Percentiles rank a stretch among this genome's conserved stretches.
Evolutionary conservation across 495 filamentous ascomycete genomes (phyloP).

Genomic region (Letharia lupina): DNA sequence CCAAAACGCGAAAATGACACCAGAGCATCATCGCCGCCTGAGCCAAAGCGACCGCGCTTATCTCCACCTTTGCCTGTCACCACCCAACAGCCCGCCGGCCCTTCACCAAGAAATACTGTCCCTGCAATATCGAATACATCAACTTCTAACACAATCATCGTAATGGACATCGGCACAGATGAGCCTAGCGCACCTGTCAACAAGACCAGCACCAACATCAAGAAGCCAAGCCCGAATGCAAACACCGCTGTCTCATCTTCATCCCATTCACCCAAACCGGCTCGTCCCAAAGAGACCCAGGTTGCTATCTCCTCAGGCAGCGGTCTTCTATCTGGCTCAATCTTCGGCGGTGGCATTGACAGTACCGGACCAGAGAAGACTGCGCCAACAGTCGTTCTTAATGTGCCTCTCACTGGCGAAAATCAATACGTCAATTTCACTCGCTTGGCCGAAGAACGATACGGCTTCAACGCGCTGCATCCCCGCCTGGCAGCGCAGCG

Average conservation of each 20-base stretch:
- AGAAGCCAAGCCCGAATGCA: slow-evolving; percentile 30
- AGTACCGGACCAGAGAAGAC: slow-evolving; percentile 41
- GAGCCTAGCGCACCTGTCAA: slow-evolving; percentile 9
- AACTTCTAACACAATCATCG: neutral
- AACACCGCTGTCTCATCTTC: slow-evolving; percentile 47
- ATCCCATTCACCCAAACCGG: slow-evolving; percentile 52
- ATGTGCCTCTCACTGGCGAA: slow-evolving; percentile 69
- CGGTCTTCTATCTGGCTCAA: slow-evolving; percentile 55
- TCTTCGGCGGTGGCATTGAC: slow-evolving; percentile 45
- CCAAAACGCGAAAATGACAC: slow-evolving; percentile 19
- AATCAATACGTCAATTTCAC: slow-evolving; percentile 94
- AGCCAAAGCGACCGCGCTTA: slow-evolving; percentile 30
- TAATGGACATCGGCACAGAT: slow-evolving; percentile 22
- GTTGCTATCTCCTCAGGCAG: slow-evolving; percentile 54
- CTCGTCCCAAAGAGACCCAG: slow-evolving; percentile 43
- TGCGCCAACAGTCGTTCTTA: slow-evolving; percentile 74
- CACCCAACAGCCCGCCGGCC: slow-evolving; percentile 25
- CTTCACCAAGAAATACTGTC: slow-evolving; percentile 17
- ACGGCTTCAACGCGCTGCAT: slow-evolving; percentile 89
- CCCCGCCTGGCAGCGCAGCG: slow-evolving; percentile 82
- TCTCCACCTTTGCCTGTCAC: slow-evolving; percentile 21
- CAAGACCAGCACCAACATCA: slow-evolving; percentile 15
- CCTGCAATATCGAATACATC: neutral
- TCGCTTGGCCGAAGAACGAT: slow-evolving; percentile 82
- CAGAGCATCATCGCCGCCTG: slow-evolving; percentile 29